A percentile compares a stretch with the other conserved stretches of the same genome.
Conservation (phyloP, 169 alveolate genomes). For the Plasmodium coatneyi region DNA sequence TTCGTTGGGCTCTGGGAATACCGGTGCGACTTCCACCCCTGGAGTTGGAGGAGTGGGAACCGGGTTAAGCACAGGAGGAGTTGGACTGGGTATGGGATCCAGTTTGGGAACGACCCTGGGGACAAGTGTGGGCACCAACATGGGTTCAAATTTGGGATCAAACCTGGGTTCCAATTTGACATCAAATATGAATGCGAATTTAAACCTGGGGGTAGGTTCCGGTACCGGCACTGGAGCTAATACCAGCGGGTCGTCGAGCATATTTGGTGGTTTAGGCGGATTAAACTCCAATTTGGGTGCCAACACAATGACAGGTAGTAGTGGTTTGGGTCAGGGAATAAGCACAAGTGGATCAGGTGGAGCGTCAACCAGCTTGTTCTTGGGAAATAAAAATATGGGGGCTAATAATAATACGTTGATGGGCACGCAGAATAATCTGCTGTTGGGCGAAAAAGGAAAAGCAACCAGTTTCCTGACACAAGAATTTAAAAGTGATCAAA, state of each 20-base stretch:
- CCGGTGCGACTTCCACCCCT: background rate
- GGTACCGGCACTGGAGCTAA: background rate
- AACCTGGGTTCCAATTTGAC: background rate
- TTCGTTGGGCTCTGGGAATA: background rate
- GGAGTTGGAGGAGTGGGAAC: conserved; percentile 3
- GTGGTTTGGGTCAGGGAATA: background rate
- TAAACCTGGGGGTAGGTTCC: background rate
- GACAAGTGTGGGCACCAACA: background rate
- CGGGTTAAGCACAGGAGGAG: background rate
- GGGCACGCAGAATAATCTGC: conserved; percentile 4
- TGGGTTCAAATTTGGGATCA: background rate
- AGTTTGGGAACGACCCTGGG: conserved; percentile 8
- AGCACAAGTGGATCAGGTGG: background rate
- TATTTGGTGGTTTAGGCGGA: conserved; percentile 28
- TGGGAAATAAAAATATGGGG: conserved; percentile 8
- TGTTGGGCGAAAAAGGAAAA: background rate
- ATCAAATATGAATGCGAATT: conserved; percentile 10
- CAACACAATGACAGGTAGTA: background rate
- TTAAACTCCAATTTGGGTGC: conserved; percentile 18
- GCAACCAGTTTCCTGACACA: background rate
- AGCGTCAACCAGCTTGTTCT: background rate
- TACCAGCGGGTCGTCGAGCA: background rate
- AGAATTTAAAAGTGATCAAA: conserved; percentile 26
- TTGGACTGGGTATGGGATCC: conserved; percentile 21
- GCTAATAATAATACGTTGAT: background rate